phyloP scores from a whole-genome alignment of 768 basidiomycete genomes.

The Paxillus involutus region DNA sequence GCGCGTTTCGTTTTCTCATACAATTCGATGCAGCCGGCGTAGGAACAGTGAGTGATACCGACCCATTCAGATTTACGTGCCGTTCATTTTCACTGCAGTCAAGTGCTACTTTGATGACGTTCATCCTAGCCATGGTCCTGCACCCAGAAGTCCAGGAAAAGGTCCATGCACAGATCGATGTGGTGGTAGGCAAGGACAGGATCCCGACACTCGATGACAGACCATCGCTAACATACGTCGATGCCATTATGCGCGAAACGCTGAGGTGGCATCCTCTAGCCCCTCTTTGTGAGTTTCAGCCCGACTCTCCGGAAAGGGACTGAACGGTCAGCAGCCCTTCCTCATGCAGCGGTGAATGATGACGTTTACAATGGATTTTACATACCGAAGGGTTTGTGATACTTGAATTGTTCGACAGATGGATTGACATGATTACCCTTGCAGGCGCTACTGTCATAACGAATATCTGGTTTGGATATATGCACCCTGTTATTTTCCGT shows the following conservation, averaged over 20 bases:
- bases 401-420: neutral
- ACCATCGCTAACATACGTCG: slow-evolving; percentile 33
- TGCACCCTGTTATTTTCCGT: too few relatives aligned
- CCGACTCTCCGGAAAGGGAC: neutral
- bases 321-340: slow-evolving; percentile 11
- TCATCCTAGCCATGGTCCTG: slow-evolving; percentile 17
- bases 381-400: slow-evolving; percentile 35
- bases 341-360: slow-evolving; percentile 8
- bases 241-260: slow-evolving; percentile 37
- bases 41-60: slow-evolving; percentile 11
- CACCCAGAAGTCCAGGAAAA: slow-evolving; percentile 18
- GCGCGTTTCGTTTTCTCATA: neutral
- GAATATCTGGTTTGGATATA: slow-evolving; percentile 28
- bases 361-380: slow-evolving; percentile 28
- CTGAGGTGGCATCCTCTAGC: slow-evolving; percentile 15
- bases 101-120: slow-evolving; percentile 1
- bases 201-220: slow-evolving; percentile 19
- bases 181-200: slow-evolving; percentile 18
- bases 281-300: slow-evolving; percentile 11
- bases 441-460: slow-evolving; percentile 23
- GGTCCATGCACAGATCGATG: slow-evolving; percentile 14
- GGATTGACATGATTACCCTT: neutral
- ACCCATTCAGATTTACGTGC: neutral
- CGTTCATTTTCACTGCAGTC: slow-evolving; percentile 5
- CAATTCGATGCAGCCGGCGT: slow-evolving; percentile 7